Base-by-base conservation (phyloP, 75 land plant genomes). In the Azolla pinnata region DNA sequence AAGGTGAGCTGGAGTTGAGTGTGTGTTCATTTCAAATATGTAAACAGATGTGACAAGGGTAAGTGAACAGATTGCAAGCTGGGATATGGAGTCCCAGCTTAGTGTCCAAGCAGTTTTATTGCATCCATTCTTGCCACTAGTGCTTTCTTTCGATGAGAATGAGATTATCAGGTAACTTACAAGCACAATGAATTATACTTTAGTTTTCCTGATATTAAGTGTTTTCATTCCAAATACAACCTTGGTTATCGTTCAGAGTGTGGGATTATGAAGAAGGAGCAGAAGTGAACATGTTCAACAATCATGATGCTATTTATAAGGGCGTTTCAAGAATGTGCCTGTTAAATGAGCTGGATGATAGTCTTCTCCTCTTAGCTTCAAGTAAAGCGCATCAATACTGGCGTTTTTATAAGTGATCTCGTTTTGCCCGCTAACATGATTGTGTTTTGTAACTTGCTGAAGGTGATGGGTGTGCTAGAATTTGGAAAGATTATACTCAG, bases 331-430 rank as follows among this genome's bases (percentile, higher is more conserved):
- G 81, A 61, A 73, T 88, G 4, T 85, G 90, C 48, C 83, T 88
- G 46, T 70, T 88, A 42, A 92, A 92, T 74, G 97, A 92, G 69
- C 82, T 92, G 29, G 97, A 91, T 64, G 86, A 88, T 64, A 82
- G 81, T 66, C 62, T 91, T 61, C 86, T 91, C 60, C 83, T 91
- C 30, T 89, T 82, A 68, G 97, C 96, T 54, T 91, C 97, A 80
- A 71, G 97, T 91, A 75, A 69, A 69, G 33, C 25, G 5, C 26
- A 7, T 8, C 14, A 38, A 8, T 38, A 8, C 42, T 38, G 42
- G 24, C 10, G 17, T 31, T 8, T 57, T 8, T 29, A n/a, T n/a
- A 9, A 26, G 19, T 12, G 9, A n/a, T n/a, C n/a, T n/a, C n/a
- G n/a, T n/a, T n/a, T n/a, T n/a, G n/a, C n/a, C n/a, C n/a, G n/a